A percentile compares a stretch with the other conserved stretches of the same genome.
Conservation (phyloP, 2,329 filamentous ascomycete species). For the Colletotrichum gigasporum region DNA sequence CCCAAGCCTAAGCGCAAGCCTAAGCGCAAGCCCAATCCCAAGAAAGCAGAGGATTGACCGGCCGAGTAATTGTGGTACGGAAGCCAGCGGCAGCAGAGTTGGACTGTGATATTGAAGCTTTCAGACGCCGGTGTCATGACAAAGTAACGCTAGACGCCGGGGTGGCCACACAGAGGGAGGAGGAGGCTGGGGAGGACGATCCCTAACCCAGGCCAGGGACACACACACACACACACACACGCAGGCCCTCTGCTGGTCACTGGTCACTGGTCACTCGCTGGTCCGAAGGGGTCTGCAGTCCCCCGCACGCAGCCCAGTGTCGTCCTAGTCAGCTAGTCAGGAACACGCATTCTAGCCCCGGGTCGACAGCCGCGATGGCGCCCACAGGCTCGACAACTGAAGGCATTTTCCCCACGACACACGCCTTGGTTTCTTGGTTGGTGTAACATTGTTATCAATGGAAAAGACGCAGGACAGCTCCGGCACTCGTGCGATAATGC, state of each 20-base stretch:
- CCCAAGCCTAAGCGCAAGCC: too few relatives aligned
- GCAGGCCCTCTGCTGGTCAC: too few relatives aligned
- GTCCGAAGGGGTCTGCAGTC: neutral
- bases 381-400: neutral
- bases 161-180: neutral
- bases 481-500: conserved; percentile 3
- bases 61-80: neutral
- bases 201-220: conserved; percentile 10
- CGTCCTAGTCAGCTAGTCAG: conserved; percentile 22
- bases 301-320: conserved; percentile 1
- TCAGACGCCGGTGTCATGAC: neutral
- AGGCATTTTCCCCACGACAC: neutral
- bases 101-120: neutral
- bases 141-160: neutral
- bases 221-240: neutral
- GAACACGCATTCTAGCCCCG: conserved; percentile 21
- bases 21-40: too few relatives aligned
- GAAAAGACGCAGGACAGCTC: neutral
- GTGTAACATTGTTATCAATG: conserved; percentile 8
- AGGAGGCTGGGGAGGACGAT: neutral
- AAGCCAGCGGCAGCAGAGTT: neutral
- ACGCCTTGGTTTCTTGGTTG: too few relatives aligned
- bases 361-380: neutral
- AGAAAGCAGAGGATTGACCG: neutral
- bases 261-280: neutral